These are phyloP conservation scores for Achlya hypogyna DNA, from an alignment of 352 stramenopile species.

Conservation along the genomic window DNA sequence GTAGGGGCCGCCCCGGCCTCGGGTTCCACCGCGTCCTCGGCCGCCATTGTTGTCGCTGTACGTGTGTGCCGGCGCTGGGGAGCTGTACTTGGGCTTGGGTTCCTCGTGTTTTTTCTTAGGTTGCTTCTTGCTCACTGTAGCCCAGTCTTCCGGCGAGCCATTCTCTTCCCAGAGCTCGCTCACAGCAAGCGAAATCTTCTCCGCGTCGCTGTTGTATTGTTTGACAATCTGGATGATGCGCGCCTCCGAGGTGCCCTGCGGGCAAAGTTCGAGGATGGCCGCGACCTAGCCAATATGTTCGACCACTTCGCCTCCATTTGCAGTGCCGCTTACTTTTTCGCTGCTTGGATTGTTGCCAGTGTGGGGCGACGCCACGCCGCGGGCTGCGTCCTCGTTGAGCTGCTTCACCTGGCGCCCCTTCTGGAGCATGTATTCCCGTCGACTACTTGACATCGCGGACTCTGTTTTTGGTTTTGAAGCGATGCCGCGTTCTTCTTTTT, in stretches of 20 bases:
- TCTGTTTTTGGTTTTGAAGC: constrained; percentile 26
- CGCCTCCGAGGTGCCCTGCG: constrained; percentile 63
- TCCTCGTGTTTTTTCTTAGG: constrained; percentile 50
- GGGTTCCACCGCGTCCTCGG: constrained; percentile 22
- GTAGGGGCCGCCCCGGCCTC: constrained; percentile 28
- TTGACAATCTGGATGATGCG: constrained; percentile 61
- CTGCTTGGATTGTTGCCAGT: constrained; percentile 27
- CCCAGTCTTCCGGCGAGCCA: constrained; percentile 52
- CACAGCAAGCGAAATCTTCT: constrained; percentile 60
- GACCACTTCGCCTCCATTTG: not conserved
- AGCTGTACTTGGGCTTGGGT: not conserved
- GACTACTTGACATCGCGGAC: constrained; percentile 59
- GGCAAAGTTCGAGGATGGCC: constrained; percentile 74
- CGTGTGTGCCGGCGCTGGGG: constrained; percentile 24
- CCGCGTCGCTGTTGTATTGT: constrained; percentile 62
- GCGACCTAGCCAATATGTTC: constrained; percentile 30
- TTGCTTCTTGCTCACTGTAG: constrained; percentile 66
- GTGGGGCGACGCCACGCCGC: constrained; percentile 4
- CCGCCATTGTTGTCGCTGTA: constrained; percentile 28
- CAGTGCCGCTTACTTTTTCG: constrained; percentile 37
- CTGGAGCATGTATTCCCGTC: constrained; percentile 75
- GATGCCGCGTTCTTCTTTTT: not conserved
- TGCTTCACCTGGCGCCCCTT: constrained; percentile 77
- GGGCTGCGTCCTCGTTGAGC: constrained; percentile 47
- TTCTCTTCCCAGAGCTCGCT: constrained; percentile 81